Evolutionary conservation across 1,139 yeast genomes (phyloP).

Genomic region (Suhomyces coccinellae): DNA sequence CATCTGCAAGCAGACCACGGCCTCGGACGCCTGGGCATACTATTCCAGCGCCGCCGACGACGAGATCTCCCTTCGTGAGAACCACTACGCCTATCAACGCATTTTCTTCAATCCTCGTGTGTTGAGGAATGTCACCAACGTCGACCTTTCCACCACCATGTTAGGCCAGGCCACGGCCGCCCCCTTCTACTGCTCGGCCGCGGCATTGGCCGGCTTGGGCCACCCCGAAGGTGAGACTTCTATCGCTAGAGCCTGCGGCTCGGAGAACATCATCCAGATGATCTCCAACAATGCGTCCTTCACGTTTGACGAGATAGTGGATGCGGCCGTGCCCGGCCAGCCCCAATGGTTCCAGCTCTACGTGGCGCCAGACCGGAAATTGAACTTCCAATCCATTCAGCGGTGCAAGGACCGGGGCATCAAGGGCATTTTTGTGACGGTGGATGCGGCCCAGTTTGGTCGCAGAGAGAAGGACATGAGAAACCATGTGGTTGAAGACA

Average conservation of each 20-base stretch:
- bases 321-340: conserved; percentile 50
- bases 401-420: conserved; percentile 76
- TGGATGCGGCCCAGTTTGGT: conserved; percentile 94
- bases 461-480: conserved; percentile 75
- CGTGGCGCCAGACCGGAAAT: conserved; percentile 65
- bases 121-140: conserved; percentile 67
- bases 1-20: conserved; percentile 68
- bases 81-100: conserved; percentile 84
- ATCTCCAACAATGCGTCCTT: conserved; percentile 77
- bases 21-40: conserved; percentile 86
- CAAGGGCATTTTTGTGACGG: conserved; percentile 81
- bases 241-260: conserved; percentile 71
- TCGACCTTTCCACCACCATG: conserved; percentile 42
- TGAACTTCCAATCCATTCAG: conserved; percentile 59
- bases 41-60: conserved; percentile 92
- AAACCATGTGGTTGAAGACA: conserved; percentile 54
- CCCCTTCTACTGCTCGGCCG: conserved; percentile 78
- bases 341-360: conserved; percentile 91
- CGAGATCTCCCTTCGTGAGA: conserved; percentile 84
- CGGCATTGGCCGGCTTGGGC: conserved; percentile 79
- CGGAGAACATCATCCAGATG: conserved; percentile 73
- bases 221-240: conserved; percentile 78
- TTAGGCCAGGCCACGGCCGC: conserved; percentile 38
- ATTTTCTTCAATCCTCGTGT: conserved; percentile 82
- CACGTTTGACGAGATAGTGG: conserved; percentile 69